phyloP scores from a whole-genome alignment of 768 basidiomycete genomes.

The Mycena polygramma region DNA sequence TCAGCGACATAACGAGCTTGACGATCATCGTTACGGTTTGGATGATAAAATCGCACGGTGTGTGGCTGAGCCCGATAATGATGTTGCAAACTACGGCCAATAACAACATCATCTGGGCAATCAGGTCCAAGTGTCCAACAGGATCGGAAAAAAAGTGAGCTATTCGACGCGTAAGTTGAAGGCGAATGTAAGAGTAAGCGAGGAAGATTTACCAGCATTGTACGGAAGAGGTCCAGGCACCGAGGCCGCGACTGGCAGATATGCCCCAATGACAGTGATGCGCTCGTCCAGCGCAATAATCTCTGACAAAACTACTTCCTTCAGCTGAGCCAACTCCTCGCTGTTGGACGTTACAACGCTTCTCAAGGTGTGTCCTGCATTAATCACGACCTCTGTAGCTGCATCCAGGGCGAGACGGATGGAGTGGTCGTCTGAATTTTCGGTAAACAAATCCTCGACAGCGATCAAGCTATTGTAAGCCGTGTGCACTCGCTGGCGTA shows the following conservation, averaged over 20 bases:
- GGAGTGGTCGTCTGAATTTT: conserved; percentile 24
- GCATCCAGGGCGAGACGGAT: conserved; percentile 26
- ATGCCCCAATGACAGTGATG: conserved; percentile 24
- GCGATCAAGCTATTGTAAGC: conserved; percentile 7
- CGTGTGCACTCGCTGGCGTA: conserved; percentile 21
- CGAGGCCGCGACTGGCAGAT: conserved; percentile 18
- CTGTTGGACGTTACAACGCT: conserved; percentile 26
- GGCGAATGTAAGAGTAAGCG: no score
- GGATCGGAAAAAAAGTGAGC: conserved; percentile 34
- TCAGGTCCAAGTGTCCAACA: conserved; percentile 18
- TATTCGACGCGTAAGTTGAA: no score
- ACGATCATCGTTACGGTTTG: conserved; percentile 32
- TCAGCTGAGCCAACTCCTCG: conserved; percentile 17
- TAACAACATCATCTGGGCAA: conserved; percentile 27
- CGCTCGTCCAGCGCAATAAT: conserved; percentile 24
- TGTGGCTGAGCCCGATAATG: conserved; percentile 26
- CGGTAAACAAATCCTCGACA: conserved; percentile 15
- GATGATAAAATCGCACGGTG: conserved; percentile 35
- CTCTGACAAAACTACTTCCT: conserved; percentile 25
- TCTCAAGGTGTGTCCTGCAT: conserved; percentile 25
- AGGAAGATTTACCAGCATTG: no score
- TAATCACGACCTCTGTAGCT: conserved; percentile 22
- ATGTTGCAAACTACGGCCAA: conserved; percentile 29
- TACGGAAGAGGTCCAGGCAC: conserved; percentile 1
- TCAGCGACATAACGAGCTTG: conserved; percentile 27